Conservation (phyloP, 2,329 filamentous ascomycete species). For the Alternaria sp. region DNA sequence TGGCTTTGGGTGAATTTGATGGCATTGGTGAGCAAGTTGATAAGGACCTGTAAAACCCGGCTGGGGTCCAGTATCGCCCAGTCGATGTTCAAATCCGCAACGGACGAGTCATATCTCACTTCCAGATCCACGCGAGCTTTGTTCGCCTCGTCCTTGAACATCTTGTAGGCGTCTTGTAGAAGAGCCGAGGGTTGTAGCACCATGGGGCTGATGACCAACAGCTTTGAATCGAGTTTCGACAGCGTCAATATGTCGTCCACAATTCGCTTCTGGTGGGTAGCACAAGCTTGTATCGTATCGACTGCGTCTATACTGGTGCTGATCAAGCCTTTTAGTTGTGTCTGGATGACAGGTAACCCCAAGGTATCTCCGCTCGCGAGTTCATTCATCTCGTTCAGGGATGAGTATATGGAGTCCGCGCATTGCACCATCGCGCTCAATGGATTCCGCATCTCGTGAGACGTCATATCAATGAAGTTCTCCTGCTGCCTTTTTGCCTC, state of each 20-base stretch:
- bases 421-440: conserved; percentile 37
- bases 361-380: background rate
- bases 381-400: conserved; percentile 5
- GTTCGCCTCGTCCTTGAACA: conserved; percentile 31
- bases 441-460: conserved; percentile 38
- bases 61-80: conserved; percentile 19
- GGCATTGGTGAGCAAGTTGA: conserved; percentile 42
- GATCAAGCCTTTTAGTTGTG: conserved; percentile 7
- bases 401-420: conserved; percentile 24
- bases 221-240: conserved; percentile 28
- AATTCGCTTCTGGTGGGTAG: conserved; percentile 39
- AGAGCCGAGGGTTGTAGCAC: conserved; percentile 19
- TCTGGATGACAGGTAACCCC: background rate
- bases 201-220: conserved; percentile 27
- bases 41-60: conserved; percentile 30
- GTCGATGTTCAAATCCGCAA: conserved; percentile 16
- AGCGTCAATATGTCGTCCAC: conserved; percentile 32
- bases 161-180: conserved; percentile 24
- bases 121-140: conserved; percentile 16
- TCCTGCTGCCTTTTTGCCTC: conserved; percentile 30
- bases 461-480: conserved; percentile 34
- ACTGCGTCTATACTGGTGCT: conserved; percentile 21
- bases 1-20: conserved; percentile 38
- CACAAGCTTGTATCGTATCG: conserved; percentile 35
- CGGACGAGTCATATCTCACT: conserved; percentile 15